These are phyloP conservation scores for Inonotus hispidus DNA, from an alignment of 1,284 basidiomycete genomes.

Conservation along the genomic window DNA sequence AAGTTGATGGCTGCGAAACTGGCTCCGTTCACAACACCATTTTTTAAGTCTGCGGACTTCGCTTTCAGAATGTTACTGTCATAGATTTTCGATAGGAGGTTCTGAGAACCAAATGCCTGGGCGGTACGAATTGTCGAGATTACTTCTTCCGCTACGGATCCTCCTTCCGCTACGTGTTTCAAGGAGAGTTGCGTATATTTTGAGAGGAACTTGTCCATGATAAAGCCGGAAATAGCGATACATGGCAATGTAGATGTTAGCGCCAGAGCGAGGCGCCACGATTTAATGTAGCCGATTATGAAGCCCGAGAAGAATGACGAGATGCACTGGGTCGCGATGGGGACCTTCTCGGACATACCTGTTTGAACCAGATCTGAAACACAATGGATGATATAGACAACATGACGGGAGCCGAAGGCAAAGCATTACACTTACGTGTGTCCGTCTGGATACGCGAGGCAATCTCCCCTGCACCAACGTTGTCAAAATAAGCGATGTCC, in stretches of 20 bases:
- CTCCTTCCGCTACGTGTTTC: constrained; percentile 76
- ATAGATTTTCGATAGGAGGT: constrained; percentile 63
- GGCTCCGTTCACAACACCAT: constrained; percentile 59
- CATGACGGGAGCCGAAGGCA: too few relatives aligned
- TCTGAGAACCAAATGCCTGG: constrained; percentile 89
- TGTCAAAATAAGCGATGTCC: constrained; percentile 89
- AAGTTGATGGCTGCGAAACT: constrained; percentile 78
- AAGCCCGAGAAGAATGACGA: constrained; percentile 77
- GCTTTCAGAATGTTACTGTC: constrained; percentile 58
- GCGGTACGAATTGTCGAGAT: constrained; percentile 86
- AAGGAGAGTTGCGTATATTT: constrained; percentile 69
- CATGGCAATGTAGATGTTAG: constrained; percentile 86
- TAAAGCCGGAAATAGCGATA: constrained; percentile 70
- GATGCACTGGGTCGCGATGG: constrained; percentile 57
- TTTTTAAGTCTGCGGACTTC: constrained; percentile 55
- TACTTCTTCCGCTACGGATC: constrained; percentile 90
- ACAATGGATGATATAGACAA: background rate
- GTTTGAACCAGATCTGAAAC: constrained; percentile 79
- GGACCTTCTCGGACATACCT: constrained; percentile 86
- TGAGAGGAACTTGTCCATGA: constrained; percentile 78
- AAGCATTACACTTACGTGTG: constrained; percentile 47
- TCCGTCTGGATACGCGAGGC: constrained; percentile 94
- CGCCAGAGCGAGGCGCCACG: constrained; percentile 85
- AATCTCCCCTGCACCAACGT: constrained; percentile 91
- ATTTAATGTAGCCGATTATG: constrained; percentile 62